Conservation (phyloP, 495 filamentous ascomycete genomes). For the Glarea lozoyensis region DNA sequence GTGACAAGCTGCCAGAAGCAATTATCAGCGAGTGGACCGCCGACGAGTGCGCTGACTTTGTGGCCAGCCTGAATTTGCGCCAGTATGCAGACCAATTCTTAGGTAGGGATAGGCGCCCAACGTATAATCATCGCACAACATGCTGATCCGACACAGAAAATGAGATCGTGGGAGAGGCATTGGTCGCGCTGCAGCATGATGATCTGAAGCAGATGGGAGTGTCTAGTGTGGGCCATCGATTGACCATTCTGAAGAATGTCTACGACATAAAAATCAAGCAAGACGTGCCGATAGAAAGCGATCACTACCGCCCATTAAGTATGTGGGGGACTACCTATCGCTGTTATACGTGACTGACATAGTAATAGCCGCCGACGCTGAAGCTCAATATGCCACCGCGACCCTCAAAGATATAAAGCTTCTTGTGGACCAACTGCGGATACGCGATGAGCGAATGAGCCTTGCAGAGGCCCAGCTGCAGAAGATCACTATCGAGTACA, state of each 20-base stretch:
- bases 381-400: slow-evolving; percentile 72
- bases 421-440: slow-evolving; percentile 73
- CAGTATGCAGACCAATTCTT: slow-evolving; percentile 79
- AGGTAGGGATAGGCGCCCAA: slow-evolving; percentile 41
- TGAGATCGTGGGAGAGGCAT: slow-evolving; percentile 83
- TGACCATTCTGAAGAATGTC: slow-evolving; percentile 89
- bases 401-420: slow-evolving; percentile 87
- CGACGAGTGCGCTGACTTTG: slow-evolving; percentile 81
- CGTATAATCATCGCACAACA: slow-evolving; percentile 1
- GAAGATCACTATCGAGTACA: slow-evolving; percentile 75
- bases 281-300: slow-evolving; percentile 79
- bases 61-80: slow-evolving; percentile 66
- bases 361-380: slow-evolving; percentile 72
- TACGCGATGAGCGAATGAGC: slow-evolving; percentile 80
- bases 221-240: slow-evolving; percentile 80
- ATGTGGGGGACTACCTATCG: slow-evolving; percentile 28
- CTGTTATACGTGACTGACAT: slow-evolving; percentile 4
- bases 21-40: slow-evolving; percentile 83
- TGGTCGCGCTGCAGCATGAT: slow-evolving; percentile 82
- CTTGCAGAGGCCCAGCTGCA: slow-evolving; percentile 72
- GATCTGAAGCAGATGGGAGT: slow-evolving; percentile 94
- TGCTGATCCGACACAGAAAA: slow-evolving; percentile 57
- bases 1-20: slow-evolving; percentile 61
- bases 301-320: slow-evolving; percentile 93
- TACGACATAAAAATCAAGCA: slow-evolving; percentile 93